Conservation (phyloP, 139 green algal genomes). For the Chlorella vulgaris region DNA sequence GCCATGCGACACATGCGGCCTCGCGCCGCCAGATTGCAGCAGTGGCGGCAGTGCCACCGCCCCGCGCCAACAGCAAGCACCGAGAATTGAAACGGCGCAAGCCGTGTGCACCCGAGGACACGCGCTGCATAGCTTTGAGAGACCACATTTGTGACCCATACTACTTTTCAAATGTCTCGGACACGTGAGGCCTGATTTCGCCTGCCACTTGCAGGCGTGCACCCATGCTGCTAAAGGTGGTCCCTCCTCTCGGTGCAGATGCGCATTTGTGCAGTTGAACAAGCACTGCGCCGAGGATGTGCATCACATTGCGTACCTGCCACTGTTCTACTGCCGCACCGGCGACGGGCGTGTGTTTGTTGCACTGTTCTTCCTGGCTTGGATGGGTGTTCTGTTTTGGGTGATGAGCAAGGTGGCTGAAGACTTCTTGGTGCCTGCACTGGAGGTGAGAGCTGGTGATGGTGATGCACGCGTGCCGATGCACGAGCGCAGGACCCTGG, state of each 20-base stretch:
- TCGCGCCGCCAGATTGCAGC: not conserved
- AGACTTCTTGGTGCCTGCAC: constrained; percentile 46
- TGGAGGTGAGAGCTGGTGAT: constrained; percentile 54
- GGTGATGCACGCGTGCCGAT: too few species aligned
- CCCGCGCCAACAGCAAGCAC: not conserved
- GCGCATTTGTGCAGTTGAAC: constrained; percentile 41
- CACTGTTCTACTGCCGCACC: constrained; percentile 39
- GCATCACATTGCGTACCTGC: constrained; percentile 46
- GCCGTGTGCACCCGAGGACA: not conserved
- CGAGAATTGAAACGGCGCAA: not conserved
- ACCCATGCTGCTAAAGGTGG: not conserved
- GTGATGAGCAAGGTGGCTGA: constrained; percentile 42
- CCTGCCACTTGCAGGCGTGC: not conserved
- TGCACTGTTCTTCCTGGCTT: constrained; percentile 27
- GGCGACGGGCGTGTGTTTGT: constrained; percentile 12
- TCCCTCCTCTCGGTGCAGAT: too few species aligned
- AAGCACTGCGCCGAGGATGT: constrained; percentile 40
- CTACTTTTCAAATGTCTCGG: not conserved
- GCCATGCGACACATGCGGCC: not conserved
- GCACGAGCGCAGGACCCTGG: too few species aligned
- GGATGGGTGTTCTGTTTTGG: constrained; percentile 55
- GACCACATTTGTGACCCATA: not conserved
- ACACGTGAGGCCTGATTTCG: not conserved
- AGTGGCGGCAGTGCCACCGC: too few species aligned
- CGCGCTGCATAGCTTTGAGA: not conserved